Evolutionary conservation across 441 rosid genomes (phyloP).

Genomic region (Populus tomentosa): DNA sequence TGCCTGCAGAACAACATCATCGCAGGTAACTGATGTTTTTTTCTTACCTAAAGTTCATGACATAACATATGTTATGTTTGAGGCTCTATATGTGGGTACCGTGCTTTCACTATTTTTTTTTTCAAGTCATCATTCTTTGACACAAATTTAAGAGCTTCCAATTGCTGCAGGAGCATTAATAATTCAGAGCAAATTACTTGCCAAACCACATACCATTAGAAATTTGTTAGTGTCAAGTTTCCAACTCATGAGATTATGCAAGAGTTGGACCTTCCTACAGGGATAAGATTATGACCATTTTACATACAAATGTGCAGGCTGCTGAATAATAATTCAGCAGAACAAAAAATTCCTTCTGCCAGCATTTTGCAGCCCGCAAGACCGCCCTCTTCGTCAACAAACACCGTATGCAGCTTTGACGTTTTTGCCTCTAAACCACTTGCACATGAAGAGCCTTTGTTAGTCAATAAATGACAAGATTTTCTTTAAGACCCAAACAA

Average conservation of each 20-base stretch:
- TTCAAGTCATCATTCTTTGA: neutral
- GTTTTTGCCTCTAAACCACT: too few relatives aligned
- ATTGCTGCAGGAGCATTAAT: too few relatives aligned
- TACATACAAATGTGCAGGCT: neutral
- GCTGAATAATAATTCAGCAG: neutral
- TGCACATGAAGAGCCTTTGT: neutral
- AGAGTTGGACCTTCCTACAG: neutral
- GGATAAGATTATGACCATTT: neutral
- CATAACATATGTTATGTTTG: neutral
- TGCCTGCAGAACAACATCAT: neutral
- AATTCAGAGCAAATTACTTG: neutral
- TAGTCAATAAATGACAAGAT: neutral
- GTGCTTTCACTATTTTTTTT: neutral
- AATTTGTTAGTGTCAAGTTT: neutral
- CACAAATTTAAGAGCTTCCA: neutral
- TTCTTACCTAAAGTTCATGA: neutral
- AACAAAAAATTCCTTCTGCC: neutral
- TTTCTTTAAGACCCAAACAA: neutral
- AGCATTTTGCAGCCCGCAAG: neutral
- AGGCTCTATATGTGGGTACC: too few relatives aligned
- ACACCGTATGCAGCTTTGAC: neutral
- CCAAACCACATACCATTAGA: neutral
- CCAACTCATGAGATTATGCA: neutral
- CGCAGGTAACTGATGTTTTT: neutral
- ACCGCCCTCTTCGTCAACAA: neutral